These are phyloP conservation scores for Macadamia integrifolia DNA, from an alignment of 164 flowering plant genomes.

Conservation along the genomic window DNA sequence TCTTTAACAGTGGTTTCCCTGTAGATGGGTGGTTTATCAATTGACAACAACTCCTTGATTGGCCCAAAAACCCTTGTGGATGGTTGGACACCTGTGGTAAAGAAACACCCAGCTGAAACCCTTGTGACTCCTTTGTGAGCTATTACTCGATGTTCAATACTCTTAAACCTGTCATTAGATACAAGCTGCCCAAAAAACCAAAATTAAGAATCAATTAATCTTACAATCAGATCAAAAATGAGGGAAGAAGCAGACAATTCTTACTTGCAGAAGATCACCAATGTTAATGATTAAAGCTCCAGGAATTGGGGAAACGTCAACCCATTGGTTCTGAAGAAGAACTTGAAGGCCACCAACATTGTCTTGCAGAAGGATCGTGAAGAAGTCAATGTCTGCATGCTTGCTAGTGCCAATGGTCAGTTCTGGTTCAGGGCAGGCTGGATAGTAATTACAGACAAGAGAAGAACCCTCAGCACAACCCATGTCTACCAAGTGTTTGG, in stretches of 20 bases:
- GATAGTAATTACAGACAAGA: conserved; percentile 31
- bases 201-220: neutral
- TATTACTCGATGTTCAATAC: conserved; percentile 14
- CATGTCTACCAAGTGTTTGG: conserved; percentile 18
- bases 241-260: neutral
- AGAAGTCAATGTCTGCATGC: conserved; percentile 36
- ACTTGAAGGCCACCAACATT: conserved; percentile 43
- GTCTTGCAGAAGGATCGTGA: conserved; percentile 43
- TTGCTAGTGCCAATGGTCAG: conserved; percentile 28
- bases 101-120: conserved; percentile 33
- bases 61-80: conserved; percentile 14
- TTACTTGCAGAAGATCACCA: conserved; percentile 45
- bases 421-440: conserved; percentile 46
- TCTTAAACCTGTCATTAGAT: conserved; percentile 11
- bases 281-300: conserved; percentile 37
- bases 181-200: conserved; percentile 17
- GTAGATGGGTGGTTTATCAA: conserved; percentile 17
- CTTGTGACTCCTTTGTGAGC: conserved; percentile 27
- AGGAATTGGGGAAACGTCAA: conserved; percentile 27
- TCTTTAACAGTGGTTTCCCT: conserved; percentile 7
- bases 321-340: conserved; percentile 31
- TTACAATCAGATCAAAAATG: too few species aligned
- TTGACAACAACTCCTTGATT: conserved; percentile 24
- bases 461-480: conserved; percentile 15
- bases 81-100: neutral